Percentiles rank a stretch among this genome's conserved stretches.
These are phyloP conservation scores for slime mould (Dictyostelium discoideum) DNA, from an alignment of 78 protist genomes.

Conservation along the genomic window dicty_2.7 NC_007089.4:4541001-4541500, in stretches of 20 bases:
- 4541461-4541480: conserved; percentile 96
- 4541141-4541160: conserved; percentile 71
- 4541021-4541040: conserved; percentile 75
- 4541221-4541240: conserved; percentile 75
- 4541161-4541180: conserved; percentile 83
- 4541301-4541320: conserved; percentile 90
- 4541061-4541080: conserved; percentile 79
- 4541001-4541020: conserved; percentile 90
- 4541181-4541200: conserved; percentile 81
- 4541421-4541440: conserved; percentile 96
- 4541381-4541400: conserved; percentile 98
- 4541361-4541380: conserved; percentile 93
- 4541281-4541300: conserved; percentile 90
- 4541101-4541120: conserved; percentile 88
- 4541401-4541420: conserved; percentile 97
- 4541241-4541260: conserved; percentile 60
- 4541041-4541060: conserved; percentile 64
- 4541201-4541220: conserved; percentile 80
- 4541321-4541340: conserved; percentile 96
- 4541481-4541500: conserved; percentile 94
- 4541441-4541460: conserved; percentile 96
- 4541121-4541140: conserved; percentile 86
- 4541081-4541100: conserved; percentile 78
- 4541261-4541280: conserved; percentile 69
- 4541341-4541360: conserved; percentile 97